A percentile compares a stretch with the other conserved stretches of the same genome.
These are phyloP conservation scores for Botrytis deweyae DNA, from an alignment of 2,329 filamentous ascomycete species.

Conservation along the genomic window DNA sequence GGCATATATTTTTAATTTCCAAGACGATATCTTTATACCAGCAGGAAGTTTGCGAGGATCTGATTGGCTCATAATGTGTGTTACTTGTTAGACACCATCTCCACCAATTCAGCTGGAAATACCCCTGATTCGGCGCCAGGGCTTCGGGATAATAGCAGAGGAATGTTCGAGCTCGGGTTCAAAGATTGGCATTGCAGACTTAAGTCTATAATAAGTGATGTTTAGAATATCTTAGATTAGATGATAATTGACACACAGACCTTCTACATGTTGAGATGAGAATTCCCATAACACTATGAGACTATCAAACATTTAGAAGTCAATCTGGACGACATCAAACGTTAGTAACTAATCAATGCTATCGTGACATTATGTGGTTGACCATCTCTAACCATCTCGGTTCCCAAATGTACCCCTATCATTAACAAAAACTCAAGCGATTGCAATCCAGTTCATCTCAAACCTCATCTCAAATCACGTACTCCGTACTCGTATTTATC, in stretches of 20 bases:
- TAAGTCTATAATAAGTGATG: not conserved
- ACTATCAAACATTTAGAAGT: not conserved
- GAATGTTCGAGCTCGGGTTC: not conserved
- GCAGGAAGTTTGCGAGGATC: not conserved
- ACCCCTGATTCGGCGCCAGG: not conserved
- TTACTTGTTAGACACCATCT: conserved; percentile 6
- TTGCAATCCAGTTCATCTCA: not conserved
- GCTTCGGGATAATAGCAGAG: not conserved
- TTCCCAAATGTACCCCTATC: not conserved
- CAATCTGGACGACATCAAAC: not conserved
- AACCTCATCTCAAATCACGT: conserved; percentile 8
- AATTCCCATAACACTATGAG: not conserved
- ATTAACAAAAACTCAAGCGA: not conserved
- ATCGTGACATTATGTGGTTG: not conserved
- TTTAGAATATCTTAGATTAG: not conserved
- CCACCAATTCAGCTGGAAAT: not conserved
- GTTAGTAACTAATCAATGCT: not conserved
- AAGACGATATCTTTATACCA: not conserved
- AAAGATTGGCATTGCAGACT: not conserved
- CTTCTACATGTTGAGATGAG: not conserved
- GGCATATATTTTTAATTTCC: not conserved
- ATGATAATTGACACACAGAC: not conserved
- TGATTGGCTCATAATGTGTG: not conserved
- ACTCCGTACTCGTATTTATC: conserved; percentile 13
- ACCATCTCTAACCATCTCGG: not conserved